Evolutionary conservation across 1,284 basidiomycete species (phyloP).

Genomic region (Serendipita sp.): DNA sequence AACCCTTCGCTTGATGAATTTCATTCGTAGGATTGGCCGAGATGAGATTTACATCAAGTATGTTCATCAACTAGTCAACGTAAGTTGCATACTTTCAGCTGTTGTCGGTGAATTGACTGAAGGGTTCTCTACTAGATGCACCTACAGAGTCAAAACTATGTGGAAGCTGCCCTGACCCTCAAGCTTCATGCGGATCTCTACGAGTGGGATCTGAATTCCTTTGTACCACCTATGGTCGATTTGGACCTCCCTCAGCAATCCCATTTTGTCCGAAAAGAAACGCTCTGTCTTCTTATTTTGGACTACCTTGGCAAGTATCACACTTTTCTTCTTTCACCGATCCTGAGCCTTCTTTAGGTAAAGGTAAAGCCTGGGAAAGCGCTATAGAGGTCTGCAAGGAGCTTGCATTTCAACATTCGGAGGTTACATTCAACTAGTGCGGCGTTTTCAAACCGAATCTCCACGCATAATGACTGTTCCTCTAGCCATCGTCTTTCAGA

Average conservation of each 20-base stretch:
- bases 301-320: slow-evolving; percentile 61
- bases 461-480: slow-evolving; percentile 8
- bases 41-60: slow-evolving; percentile 90
- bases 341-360: slow-evolving; percentile 35
- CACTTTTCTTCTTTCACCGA: neutral
- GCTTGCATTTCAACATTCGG: slow-evolving; percentile 68
- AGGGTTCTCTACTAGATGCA: slow-evolving; percentile 42
- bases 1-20: slow-evolving; percentile 83
- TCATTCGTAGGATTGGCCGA: slow-evolving; percentile 72
- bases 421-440: slow-evolving; percentile 82
- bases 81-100: slow-evolving; percentile 24
- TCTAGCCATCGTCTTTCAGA: slow-evolving; percentile 64
- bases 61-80: slow-evolving; percentile 84
- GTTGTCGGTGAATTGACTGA: slow-evolving; percentile 2
- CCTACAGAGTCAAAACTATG: slow-evolving; percentile 74
- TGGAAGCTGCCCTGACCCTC: slow-evolving; percentile 83
- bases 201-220: slow-evolving; percentile 70
- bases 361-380: slow-evolving; percentile 92
- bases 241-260: slow-evolving; percentile 83
- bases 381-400: slow-evolving; percentile 90
- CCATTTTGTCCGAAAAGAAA: slow-evolving; percentile 89
- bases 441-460: slow-evolving; percentile 18
- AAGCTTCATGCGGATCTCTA: slow-evolving; percentile 90
- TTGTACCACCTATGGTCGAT: slow-evolving; percentile 75
- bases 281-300: slow-evolving; percentile 68